Base-by-base conservation (phyloP, 306 rosid species). In the Citrullus colocynthis region DNA sequence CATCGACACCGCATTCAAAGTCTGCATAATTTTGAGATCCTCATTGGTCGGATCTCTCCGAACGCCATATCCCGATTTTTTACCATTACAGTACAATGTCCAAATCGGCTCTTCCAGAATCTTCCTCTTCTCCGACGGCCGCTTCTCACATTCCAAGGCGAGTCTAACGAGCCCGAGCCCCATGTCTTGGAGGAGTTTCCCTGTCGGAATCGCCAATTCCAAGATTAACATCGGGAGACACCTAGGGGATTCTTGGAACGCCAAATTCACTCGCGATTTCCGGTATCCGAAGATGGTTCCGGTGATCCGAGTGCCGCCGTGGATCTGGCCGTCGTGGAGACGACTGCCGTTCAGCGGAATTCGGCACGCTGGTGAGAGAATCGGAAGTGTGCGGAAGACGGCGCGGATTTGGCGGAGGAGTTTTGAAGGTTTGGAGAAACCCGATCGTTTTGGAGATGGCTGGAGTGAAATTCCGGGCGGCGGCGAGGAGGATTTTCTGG, bases 141-240 rank as follows among this genome's bases (percentile, higher is more conserved):
- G 78, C 61, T 85, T 92, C 12, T 92, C 98, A 45, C 97, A 95
- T 81, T 95, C 98, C 21, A 95, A 45, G 0, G 97, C 97, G 9
- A 95, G 73, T 14, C 98, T 79, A 0, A 88, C 90, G 0, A 89
- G 85, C 72, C 98, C 97, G 67, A 48, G 39, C 34, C 92, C 93
- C 91, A 92, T 88, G 55, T 92, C 97, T 13, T 90, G 98, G 3
- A 95, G 85, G 0, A 92, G 80, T 64, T 87, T 92, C 6, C 92
- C 88, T 0, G 97, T 90, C 0, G 89, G 91, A 17, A 95, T 88
- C 0, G 90, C 89, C 0, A 95, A 80, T 78, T 95, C 98, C 41
- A 95, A 80, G 24, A 92, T 80, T 0, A 95, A 89, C 9, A 86
- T 71, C 0, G 97, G 98, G 0, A 87, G 81, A 6, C 88, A 85